phyloP scores from a whole-genome alignment of 805 yeast genomes.

The Komagataella populi region DNA sequence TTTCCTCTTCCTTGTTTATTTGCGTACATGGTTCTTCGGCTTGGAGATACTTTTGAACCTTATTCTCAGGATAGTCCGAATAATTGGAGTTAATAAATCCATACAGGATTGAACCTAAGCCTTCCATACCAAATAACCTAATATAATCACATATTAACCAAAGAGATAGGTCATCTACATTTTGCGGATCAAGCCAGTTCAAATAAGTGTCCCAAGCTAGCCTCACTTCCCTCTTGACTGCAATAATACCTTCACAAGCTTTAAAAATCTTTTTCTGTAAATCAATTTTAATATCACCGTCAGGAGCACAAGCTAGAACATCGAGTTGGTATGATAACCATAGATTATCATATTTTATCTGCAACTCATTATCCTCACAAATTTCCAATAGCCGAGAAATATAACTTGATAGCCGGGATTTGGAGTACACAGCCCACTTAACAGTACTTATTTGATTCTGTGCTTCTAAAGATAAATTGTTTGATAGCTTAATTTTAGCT shows the following conservation, averaged over 20 bases:
- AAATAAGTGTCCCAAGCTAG: slow-evolving; percentile 63
- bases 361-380: slow-evolving; percentile 43
- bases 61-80: slow-evolving; percentile 38
- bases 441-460: background rate
- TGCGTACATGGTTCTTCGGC: slow-evolving; percentile 8
- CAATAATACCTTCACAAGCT: slow-evolving; percentile 42
- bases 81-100: slow-evolving; percentile 56
- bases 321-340: slow-evolving; percentile 43
- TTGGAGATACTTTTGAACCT: slow-evolving; percentile 11
- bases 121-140: slow-evolving; percentile 40
- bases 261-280: background rate
- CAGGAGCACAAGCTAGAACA: slow-evolving; percentile 39
- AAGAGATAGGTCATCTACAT: slow-evolving; percentile 34
- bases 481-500: background rate
- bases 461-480: background rate
- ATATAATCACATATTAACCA: slow-evolving; percentile 36
- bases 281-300: slow-evolving; percentile 3
- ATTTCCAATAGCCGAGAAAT: slow-evolving; percentile 14
- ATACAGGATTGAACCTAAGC: slow-evolving; percentile 42
- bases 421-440: background rate
- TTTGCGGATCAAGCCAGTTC: slow-evolving; percentile 53
- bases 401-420: slow-evolving; percentile 10
- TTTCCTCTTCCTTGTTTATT: slow-evolving; percentile 8
- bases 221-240: slow-evolving; percentile 45
- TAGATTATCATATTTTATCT: slow-evolving; percentile 47